A percentile compares a stretch with the other conserved stretches of the same genome.
Evolutionary conservation across 805 yeast species (phyloP).

Genomic region (Pichia pseudocactophila): DNA sequence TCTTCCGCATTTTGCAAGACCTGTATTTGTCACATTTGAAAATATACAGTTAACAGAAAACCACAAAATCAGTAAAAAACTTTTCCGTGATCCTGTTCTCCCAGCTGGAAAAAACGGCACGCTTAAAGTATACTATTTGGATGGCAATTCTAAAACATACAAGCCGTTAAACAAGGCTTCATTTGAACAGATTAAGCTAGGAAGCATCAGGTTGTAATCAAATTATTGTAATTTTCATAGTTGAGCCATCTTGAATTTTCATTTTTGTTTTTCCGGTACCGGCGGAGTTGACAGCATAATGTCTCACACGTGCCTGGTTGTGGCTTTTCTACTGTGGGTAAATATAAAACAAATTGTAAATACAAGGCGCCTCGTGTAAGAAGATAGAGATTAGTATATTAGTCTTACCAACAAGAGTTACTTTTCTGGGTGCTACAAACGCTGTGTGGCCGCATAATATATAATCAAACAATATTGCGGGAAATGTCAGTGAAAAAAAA

Average conservation of each 20-base stretch:
- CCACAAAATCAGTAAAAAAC: slow-evolving; percentile 69
- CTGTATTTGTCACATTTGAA: slow-evolving; percentile 69
- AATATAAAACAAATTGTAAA: no score
- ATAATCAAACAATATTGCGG: no score
- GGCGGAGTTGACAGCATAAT: neutral
- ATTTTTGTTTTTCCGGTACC: neutral
- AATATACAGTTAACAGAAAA: slow-evolving; percentile 63
- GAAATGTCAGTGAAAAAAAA: no score
- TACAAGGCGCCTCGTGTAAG: no score
- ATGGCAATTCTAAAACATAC: slow-evolving; percentile 37
- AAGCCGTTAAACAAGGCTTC: slow-evolving; percentile 44
- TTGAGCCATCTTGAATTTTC: no score
- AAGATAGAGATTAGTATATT: no score
- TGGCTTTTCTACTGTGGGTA: no score
- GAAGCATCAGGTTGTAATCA: slow-evolving; percentile 15
- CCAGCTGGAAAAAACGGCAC: slow-evolving; percentile 57
- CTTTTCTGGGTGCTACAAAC: no score
- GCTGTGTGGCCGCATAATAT: neutral
- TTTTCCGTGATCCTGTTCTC: slow-evolving; percentile 55
- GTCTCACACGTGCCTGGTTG: no score
- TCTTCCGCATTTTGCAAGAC: slow-evolving; percentile 80
- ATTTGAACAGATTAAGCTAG: slow-evolving; percentile 36
- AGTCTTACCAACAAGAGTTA: no score
- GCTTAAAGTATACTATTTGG: slow-evolving; percentile 67
- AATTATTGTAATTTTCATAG: no score